These are phyloP conservation scores for Posidonia australis DNA, from an alignment of 106 monocot species.

Conservation along the genomic window DNA sequence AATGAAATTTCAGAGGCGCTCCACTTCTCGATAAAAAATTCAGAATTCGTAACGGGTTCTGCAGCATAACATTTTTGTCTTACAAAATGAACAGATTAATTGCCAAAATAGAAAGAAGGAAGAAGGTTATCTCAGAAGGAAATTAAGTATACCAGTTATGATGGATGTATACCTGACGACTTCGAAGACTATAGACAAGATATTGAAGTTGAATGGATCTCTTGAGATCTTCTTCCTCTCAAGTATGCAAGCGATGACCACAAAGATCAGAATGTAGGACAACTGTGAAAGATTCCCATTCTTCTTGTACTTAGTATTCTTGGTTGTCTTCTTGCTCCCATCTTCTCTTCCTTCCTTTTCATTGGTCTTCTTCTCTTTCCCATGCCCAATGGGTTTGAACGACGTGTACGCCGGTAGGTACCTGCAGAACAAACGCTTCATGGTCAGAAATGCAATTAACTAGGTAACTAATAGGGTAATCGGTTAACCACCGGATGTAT, in stretches of 20 bases:
- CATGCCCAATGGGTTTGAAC: background rate
- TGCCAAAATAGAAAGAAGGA: too few relatives aligned
- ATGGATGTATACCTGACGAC: conserved; percentile 13
- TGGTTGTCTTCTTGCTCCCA: too few relatives aligned
- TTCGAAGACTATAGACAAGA: conserved; percentile 10
- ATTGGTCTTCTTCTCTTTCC: background rate
- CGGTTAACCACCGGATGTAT: too few relatives aligned
- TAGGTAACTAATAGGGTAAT: conserved; percentile 7
- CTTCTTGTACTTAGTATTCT: too few relatives aligned
- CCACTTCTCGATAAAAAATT: too few relatives aligned
- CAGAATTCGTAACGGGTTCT: too few relatives aligned
- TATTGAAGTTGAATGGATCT: conserved; percentile 16
- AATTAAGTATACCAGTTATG: too few relatives aligned
- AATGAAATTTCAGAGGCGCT: too few relatives aligned
- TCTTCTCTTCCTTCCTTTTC: background rate
- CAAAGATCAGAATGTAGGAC: conserved; percentile 7
- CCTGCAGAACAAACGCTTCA: conserved; percentile 12
- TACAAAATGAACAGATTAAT: too few relatives aligned
- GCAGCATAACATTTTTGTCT: too few relatives aligned
- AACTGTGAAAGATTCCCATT: conserved; percentile 5
- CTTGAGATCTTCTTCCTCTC: conserved; percentile 8
- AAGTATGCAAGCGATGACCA: conserved; percentile 3
- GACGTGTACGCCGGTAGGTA: conserved; percentile 13
- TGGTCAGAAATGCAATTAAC: conserved; percentile 9
- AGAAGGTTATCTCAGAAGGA: too few relatives aligned